Conservation (phyloP, 352 stramenopile species). For the Pythium brachiatum region DNA sequence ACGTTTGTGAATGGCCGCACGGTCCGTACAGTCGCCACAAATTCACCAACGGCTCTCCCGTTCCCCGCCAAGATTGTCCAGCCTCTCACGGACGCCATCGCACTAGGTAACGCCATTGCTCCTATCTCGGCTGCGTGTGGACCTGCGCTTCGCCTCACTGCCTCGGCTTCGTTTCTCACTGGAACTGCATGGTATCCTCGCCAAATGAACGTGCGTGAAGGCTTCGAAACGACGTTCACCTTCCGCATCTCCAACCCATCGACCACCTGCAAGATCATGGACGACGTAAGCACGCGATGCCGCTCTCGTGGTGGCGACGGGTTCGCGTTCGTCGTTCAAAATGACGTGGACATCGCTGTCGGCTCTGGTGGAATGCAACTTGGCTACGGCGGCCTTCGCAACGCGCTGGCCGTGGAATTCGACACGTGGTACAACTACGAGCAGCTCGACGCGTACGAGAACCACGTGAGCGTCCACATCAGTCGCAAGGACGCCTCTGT, state of each 20-base stretch:
- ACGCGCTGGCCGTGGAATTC: constrained; percentile 89
- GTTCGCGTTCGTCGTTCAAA: constrained; percentile 86
- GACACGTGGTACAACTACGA: constrained; percentile 93
- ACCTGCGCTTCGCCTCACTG: constrained; percentile 73
- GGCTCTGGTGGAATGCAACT: constrained; percentile 70
- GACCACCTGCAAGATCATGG: constrained; percentile 81
- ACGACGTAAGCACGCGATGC: constrained; percentile 86
- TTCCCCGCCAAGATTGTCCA: constrained; percentile 46
- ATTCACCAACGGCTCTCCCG: constrained; percentile 35
- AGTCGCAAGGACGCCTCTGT: constrained; percentile 33
- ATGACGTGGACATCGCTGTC: constrained; percentile 57
- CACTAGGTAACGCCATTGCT: constrained; percentile 20
- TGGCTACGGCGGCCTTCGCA: constrained; percentile 86
- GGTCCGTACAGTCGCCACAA: constrained; percentile 38
- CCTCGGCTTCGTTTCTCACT: constrained; percentile 61
- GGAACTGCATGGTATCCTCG: constrained; percentile 91
- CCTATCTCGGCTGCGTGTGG: constrained; percentile 56
- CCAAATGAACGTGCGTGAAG: constrained; percentile 86
- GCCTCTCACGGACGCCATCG: neutral
- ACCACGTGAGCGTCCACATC: constrained; percentile 90
- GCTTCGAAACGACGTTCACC: constrained; percentile 88
- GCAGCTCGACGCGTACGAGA: constrained; percentile 86
- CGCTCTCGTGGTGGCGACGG: constrained; percentile 69
- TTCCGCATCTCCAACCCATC: constrained; percentile 87
- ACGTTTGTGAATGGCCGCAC: constrained; percentile 42